These are phyloP conservation scores for Epichloe coenophiala DNA, from an alignment of 2,329 filamentous ascomycete species.

Conservation along the genomic window DNA sequence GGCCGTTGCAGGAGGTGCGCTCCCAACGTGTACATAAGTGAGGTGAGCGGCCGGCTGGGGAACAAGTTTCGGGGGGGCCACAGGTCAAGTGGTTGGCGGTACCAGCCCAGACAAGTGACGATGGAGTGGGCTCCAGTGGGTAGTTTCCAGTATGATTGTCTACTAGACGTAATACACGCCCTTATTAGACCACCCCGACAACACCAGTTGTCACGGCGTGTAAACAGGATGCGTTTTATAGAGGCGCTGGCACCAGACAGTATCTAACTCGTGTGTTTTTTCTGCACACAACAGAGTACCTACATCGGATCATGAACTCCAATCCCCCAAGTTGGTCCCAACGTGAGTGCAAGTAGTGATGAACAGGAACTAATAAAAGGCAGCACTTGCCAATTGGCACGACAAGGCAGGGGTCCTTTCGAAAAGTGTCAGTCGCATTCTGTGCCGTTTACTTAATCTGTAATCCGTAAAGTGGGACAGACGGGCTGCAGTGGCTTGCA, in stretches of 20 bases:
- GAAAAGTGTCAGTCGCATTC: neutral
- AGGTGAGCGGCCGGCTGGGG: neutral
- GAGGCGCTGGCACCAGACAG: too few species aligned
- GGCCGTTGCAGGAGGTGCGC: neutral
- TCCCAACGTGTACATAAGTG: neutral
- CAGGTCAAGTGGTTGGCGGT: neutral
- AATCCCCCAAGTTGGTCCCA: too few species aligned
- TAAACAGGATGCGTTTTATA: too few species aligned
- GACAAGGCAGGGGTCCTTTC: neutral
- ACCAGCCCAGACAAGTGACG: neutral
- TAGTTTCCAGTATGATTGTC: neutral
- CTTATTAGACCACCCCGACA: too few species aligned
- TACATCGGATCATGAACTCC: too few species aligned
- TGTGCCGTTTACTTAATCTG: neutral
- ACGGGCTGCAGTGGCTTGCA: slow-evolving; percentile 2
- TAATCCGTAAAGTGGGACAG: neutral
- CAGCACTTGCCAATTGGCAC: too few species aligned
- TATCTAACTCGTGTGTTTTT: too few species aligned
- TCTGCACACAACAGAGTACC: too few species aligned
- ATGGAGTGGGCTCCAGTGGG: neutral
- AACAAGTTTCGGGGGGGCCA: neutral
- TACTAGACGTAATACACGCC: too few species aligned
- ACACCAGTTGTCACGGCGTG: too few species aligned
- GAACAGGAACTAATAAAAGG: too few species aligned
- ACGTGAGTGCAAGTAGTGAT: too few species aligned